A percentile compares a stretch with the other conserved stretches of the same genome.
phyloP scores from a whole-genome alignment of 495 filamentous ascomycete genomes.

The Penicillium nucicola region DNA sequence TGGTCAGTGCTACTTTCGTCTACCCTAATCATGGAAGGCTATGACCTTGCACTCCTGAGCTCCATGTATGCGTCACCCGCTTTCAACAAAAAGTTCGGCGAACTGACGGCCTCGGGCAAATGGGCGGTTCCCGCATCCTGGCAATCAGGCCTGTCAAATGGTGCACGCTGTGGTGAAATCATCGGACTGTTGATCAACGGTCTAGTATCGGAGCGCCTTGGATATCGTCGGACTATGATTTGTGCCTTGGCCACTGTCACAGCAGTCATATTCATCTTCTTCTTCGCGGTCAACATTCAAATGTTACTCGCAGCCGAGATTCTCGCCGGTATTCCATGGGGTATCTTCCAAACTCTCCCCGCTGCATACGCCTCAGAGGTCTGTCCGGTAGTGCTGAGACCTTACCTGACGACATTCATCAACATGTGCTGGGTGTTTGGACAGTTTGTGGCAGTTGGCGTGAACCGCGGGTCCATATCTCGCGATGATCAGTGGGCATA shows the following conservation, averaged over 20 bases:
- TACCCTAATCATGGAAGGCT: conserved; percentile 50
- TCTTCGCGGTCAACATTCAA: conserved; percentile 60
- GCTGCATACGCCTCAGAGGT: conserved; percentile 74
- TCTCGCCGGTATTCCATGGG: conserved; percentile 70
- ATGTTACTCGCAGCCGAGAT: conserved; percentile 65
- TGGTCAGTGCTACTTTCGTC: conserved; percentile 46
- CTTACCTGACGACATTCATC: conserved; percentile 68
- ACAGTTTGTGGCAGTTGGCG: conserved; percentile 63
- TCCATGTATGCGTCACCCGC: conserved; percentile 33
- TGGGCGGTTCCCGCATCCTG: conserved; percentile 49
- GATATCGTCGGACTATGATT: conserved; percentile 62
- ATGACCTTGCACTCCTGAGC: conserved; percentile 41
- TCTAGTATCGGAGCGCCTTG: conserved; percentile 60
- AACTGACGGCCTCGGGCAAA: conserved; percentile 21
- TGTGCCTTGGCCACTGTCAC: conserved; percentile 51
- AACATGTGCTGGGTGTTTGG: conserved; percentile 75
- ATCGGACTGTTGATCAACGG: conserved; percentile 67
- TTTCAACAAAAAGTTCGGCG: conserved; percentile 39
- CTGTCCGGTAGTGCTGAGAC: conserved; percentile 62
- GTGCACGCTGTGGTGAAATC: conserved; percentile 55
- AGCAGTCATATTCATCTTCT: conserved; percentile 65
- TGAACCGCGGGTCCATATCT: conserved; percentile 54
- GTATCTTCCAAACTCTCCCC: conserved; percentile 68
- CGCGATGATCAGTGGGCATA: conserved; percentile 55
- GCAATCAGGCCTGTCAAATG: conserved; percentile 68